Evolutionary conservation across 768 basidiomycete species (phyloP).

Genomic region (Phanerodontia chrysosporium): DNA sequence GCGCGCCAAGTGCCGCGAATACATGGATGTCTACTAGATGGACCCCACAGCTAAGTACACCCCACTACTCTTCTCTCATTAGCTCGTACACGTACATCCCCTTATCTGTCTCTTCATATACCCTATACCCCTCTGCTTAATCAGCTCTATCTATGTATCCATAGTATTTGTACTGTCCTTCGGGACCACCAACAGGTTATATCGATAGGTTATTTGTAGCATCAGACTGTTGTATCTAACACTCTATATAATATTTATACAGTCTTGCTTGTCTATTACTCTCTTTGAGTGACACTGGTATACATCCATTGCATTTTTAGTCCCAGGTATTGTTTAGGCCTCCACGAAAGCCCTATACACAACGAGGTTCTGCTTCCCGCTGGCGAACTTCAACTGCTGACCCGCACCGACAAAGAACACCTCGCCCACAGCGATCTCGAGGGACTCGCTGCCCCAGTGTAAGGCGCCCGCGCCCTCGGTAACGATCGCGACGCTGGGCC

Average conservation of each 20-base stretch:
- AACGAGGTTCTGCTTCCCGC: not conserved
- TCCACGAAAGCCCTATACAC: conserved; percentile 5
- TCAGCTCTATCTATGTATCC: not conserved
- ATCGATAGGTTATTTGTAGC: not conserved
- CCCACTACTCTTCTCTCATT: not conserved
- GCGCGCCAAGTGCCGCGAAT: conserved; percentile 56
- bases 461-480: conserved; percentile 64
- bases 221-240: not conserved
- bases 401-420: conserved; percentile 83
- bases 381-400: conserved; percentile 46
- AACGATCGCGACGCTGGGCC: conserved; percentile 82
- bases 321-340: not conserved
- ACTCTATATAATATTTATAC: not conserved
- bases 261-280: not conserved
- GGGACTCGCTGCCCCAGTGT: conserved; percentile 36
- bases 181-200: not conserved
- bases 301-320: not conserved
- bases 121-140: not conserved
- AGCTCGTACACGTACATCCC: too few relatives aligned
- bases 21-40: conserved; percentile 60
- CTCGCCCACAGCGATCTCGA: conserved; percentile 57
- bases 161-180: not conserved
- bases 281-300: not conserved
- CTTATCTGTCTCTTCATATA: too few relatives aligned
- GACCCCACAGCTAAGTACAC: not conserved